phyloP scores from a whole-genome alignment of 768 basidiomycete genomes.

The Tylopilus vinaceipallidus region DNA sequence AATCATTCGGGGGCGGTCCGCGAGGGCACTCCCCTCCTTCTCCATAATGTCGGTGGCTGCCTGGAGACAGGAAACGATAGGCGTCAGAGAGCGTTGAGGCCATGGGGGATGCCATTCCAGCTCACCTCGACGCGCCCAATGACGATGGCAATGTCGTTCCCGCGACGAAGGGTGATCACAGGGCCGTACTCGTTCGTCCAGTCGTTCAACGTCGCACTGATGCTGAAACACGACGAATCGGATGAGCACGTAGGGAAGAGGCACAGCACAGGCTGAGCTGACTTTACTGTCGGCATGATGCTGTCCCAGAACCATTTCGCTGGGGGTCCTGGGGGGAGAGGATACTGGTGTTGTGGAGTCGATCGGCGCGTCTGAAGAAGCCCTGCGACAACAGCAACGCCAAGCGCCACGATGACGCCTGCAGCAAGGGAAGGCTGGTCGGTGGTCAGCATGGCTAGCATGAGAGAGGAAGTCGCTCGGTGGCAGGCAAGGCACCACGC shows the following conservation, averaged over 20 bases:
- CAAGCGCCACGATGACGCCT: no score
- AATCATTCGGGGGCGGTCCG: slow-evolving; percentile 50
- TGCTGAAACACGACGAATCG: slow-evolving; percentile 12
- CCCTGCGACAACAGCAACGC: no score
- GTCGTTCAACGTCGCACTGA: slow-evolving; percentile 39
- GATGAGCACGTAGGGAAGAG: no score
- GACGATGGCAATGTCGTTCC: slow-evolving; percentile 25
- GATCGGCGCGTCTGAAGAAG: no score
- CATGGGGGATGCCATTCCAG: not conserved
- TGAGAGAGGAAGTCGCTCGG: no score
- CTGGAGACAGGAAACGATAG: slow-evolving; percentile 18
- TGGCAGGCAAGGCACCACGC: no score
- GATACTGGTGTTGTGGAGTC: no score
- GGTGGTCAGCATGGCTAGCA: no score
- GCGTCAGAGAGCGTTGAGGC: not conserved
- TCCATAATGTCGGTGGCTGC: slow-evolving; percentile 63
- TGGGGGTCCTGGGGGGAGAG: slow-evolving; percentile 21
- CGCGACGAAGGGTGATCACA: slow-evolving; percentile 52
- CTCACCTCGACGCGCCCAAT: slow-evolving; percentile 21
- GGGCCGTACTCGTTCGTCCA: slow-evolving; percentile 61
- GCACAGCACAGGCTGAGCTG: not conserved
- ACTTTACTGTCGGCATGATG: slow-evolving; percentile 11
- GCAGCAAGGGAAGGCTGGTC: no score
- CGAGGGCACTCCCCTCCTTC: slow-evolving; percentile 50
- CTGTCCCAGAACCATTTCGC: slow-evolving; percentile 5